A percentile compares a stretch with the other conserved stretches of the same genome.
These are phyloP conservation scores for Teunomyces barrocoloradensis DNA, from an alignment of 805 yeast genomes.

Conservation along the genomic window DNA sequence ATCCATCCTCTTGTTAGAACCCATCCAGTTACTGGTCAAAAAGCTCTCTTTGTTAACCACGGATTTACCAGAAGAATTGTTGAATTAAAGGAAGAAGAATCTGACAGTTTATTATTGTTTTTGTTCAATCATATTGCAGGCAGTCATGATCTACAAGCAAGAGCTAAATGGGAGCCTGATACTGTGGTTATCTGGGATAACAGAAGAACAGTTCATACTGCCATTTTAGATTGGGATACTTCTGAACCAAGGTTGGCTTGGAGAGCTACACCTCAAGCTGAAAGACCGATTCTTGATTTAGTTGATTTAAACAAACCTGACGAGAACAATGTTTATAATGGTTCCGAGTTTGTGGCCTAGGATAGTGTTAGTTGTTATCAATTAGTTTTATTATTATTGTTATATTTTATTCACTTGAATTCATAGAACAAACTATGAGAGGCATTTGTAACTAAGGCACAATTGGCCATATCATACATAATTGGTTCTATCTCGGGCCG, in stretches of 20 bases:
- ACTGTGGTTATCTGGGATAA: slow-evolving; percentile 80
- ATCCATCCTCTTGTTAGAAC: slow-evolving; percentile 70
- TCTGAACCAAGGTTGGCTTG: slow-evolving; percentile 69
- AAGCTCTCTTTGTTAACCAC: slow-evolving; percentile 55
- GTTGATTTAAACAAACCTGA: slow-evolving; percentile 33
- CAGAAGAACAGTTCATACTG: slow-evolving; percentile 67
- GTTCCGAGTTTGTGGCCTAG: neutral
- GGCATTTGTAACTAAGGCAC: slow-evolving; percentile 33
- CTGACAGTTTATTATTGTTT: slow-evolving; percentile 56
- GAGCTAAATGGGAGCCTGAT: slow-evolving; percentile 69
- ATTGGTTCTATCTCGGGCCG: slow-evolving; percentile 33
- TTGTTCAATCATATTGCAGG: slow-evolving; percentile 52
- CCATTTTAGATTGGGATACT: slow-evolving; percentile 68
- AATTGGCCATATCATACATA: slow-evolving; percentile 32
- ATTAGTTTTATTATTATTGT: neutral
- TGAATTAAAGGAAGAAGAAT: slow-evolving; percentile 72
- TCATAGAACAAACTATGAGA: slow-evolving; percentile 13
- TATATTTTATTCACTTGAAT: slow-evolving; percentile 8
- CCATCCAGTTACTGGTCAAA: slow-evolving; percentile 69
- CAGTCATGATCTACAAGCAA: slow-evolving; percentile 60
- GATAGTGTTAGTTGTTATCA: neutral
- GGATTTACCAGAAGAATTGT: slow-evolving; percentile 65
- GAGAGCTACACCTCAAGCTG: slow-evolving; percentile 71
- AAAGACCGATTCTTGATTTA: slow-evolving; percentile 56
- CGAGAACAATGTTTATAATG: slow-evolving; percentile 13